Conservation (phyloP, 2,329 filamentous ascomycete species). For the Scedosporium boydii region DNA sequence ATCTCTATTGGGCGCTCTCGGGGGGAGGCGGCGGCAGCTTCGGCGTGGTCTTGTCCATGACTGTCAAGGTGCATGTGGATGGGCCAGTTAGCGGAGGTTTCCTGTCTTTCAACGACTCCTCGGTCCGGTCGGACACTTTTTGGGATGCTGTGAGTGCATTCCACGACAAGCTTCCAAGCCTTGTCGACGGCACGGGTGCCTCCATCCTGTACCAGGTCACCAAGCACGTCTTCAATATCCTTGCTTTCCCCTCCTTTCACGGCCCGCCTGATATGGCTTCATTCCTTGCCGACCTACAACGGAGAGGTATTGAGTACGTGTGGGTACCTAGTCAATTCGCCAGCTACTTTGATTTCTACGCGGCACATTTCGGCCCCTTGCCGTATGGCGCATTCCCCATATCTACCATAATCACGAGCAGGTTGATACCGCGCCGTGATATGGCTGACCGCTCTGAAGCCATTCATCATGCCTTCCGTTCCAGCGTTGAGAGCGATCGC, state of each 20-base stretch:
- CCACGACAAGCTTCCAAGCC: neutral
- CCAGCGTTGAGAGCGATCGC: neutral
- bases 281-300: neutral
- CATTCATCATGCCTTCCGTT: neutral
- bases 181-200: neutral
- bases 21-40: slow-evolving; percentile 52
- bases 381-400: neutral
- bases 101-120: too few species aligned
- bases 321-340: neutral
- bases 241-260: neutral
- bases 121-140: neutral
- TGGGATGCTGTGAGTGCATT: neutral
- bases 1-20: slow-evolving; percentile 54
- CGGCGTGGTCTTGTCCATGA: slow-evolving; percentile 46
- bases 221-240: neutral
- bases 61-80: slow-evolving; percentile 38
- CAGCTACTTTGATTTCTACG: neutral
- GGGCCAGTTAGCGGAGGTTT: slow-evolving; percentile 20
- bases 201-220: neutral
- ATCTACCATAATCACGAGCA: neutral
- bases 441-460: neutral
- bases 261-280: neutral
- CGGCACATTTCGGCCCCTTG: neutral
- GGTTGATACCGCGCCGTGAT: neutral
- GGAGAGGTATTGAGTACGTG: neutral